Percentiles rank a stretch among this genome's conserved stretches.
phyloP scores from a whole-genome alignment of 148 eudicot species.

The Vaccinium macrocarpon region DNA sequence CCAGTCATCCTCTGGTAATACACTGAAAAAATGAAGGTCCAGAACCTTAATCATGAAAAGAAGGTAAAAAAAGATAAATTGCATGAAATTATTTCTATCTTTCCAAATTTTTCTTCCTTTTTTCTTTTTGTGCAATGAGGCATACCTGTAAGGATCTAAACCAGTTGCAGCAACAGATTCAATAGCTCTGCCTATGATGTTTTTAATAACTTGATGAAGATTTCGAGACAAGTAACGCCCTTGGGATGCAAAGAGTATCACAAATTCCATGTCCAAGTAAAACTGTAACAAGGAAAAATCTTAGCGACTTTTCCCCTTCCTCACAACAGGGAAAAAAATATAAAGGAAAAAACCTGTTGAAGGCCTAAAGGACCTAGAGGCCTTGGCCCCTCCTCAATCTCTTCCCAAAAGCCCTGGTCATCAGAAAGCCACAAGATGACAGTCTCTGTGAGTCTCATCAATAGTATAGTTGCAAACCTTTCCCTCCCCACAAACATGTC shows the following conservation, averaged over 20 bases:
- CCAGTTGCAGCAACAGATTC: slow-evolving; percentile 77
- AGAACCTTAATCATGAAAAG: slow-evolving; percentile 4
- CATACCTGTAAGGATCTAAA: slow-evolving; percentile 84
- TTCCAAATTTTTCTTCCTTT: not conserved
- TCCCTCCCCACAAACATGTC: slow-evolving; percentile 91
- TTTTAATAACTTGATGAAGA: slow-evolving; percentile 81
- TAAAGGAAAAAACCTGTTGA: slow-evolving; percentile 63
- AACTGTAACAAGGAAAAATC: slow-evolving; percentile 46
- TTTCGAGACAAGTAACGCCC: slow-evolving; percentile 92
- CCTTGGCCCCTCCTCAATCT: slow-evolving; percentile 65
- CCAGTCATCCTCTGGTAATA: slow-evolving; percentile 96
- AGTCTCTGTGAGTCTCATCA: slow-evolving; percentile 93
- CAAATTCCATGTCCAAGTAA: slow-evolving; percentile 97
- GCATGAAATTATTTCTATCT: not conserved
- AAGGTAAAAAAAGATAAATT: not conserved
- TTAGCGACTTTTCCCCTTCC: not conserved
- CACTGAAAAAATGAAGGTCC: slow-evolving; percentile 33
- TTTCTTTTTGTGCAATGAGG: not conserved
- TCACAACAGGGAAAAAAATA: not conserved
- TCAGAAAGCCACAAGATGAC: slow-evolving; percentile 88
- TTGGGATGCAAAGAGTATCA: slow-evolving; percentile 89
- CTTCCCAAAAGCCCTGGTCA: slow-evolving; percentile 88
- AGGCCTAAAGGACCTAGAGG: slow-evolving; percentile 83
- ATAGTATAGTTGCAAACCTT: slow-evolving; percentile 77
- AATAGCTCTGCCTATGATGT: slow-evolving; percentile 74